Evolutionary conservation across 2,329 filamentous ascomycete species (phyloP).

Genomic region (Didymella lethalis): DNA sequence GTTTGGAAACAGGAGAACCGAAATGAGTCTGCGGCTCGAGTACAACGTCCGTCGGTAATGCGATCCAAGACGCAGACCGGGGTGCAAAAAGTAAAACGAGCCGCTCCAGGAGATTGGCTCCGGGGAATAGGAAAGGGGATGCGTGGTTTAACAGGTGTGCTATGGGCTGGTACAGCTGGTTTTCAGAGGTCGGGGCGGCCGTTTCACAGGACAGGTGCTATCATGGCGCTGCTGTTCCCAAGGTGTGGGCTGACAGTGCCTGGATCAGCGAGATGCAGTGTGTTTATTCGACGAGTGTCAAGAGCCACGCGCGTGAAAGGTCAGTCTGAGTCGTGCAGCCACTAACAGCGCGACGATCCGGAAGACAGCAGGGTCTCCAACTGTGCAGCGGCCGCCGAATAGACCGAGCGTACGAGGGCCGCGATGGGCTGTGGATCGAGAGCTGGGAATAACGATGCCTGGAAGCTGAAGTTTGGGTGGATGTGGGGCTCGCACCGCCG

Average conservation of each 20-base stretch:
- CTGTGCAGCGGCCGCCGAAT: not conserved
- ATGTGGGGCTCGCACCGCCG: not conserved
- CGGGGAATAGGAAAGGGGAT: slow-evolving; percentile 17
- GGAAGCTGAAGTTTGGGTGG: slow-evolving; percentile 6
- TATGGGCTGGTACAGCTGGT: not conserved
- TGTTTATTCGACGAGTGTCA: slow-evolving; percentile 1
- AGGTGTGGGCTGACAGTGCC: not conserved
- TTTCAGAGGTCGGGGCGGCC: not conserved
- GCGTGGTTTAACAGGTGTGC: not conserved
- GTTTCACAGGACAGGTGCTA: not conserved
- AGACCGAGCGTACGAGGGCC: not conserved
- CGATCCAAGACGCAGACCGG: slow-evolving; percentile 8
- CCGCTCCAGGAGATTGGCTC: slow-evolving; percentile 26
- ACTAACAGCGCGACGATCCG: not conserved
- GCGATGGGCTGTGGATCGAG: slow-evolving; percentile 3
- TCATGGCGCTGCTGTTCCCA: slow-evolving; percentile 8
- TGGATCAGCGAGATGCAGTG: not conserved
- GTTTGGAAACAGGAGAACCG: slow-evolving; percentile 18
- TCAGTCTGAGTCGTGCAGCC: slow-evolving; percentile 5
- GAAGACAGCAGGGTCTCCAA: slow-evolving; percentile 2
- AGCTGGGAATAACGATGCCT: slow-evolving; percentile 10
- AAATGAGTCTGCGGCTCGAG: slow-evolving; percentile 23
- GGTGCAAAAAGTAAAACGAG: slow-evolving; percentile 23
- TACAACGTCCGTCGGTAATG: slow-evolving; percentile 20
- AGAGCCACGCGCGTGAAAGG: not conserved